phyloP scores from a whole-genome alignment of 306 rosid species.

The Corylus americana region DNA sequence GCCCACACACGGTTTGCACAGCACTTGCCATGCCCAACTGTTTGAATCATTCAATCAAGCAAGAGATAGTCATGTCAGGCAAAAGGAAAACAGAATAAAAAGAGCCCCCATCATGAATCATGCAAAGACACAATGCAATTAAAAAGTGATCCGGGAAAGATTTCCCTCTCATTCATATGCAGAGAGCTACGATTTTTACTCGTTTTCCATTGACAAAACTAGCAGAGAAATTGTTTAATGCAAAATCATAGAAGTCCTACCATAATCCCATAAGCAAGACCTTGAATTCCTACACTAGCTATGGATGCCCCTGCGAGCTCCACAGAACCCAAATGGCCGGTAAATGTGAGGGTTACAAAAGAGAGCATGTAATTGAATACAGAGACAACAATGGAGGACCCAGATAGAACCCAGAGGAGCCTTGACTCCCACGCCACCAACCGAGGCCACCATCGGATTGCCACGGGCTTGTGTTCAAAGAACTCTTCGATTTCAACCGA shows the following conservation, averaged over 20 bases:
- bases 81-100: too few species aligned
- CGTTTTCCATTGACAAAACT: neutral
- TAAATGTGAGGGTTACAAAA: conserved; percentile 49
- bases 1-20: conserved; percentile 79
- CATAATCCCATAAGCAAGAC: conserved; percentile 82
- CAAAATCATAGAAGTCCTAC: conserved; percentile 21
- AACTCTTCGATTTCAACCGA: conserved; percentile 32
- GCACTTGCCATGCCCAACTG: conserved; percentile 85
- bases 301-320: conserved; percentile 78
- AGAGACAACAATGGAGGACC: conserved; percentile 45
- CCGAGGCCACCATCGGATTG: conserved; percentile 42
- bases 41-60: neutral
- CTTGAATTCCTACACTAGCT: conserved; percentile 70
- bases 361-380: conserved; percentile 44
- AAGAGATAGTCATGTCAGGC: neutral
- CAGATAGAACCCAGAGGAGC: conserved; percentile 60
- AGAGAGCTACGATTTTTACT: too few species aligned
- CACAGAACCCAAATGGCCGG: conserved; percentile 63
- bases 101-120: too few species aligned
- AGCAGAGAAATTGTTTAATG: too few species aligned
- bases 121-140: too few species aligned
- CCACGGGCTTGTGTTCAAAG: conserved; percentile 27
- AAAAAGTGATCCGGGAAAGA: too few species aligned
- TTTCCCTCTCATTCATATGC: too few species aligned
- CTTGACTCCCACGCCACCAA: conserved; percentile 73